Conservation (phyloP, 306 rosid genomes). For the Cucumis melo region DNA sequence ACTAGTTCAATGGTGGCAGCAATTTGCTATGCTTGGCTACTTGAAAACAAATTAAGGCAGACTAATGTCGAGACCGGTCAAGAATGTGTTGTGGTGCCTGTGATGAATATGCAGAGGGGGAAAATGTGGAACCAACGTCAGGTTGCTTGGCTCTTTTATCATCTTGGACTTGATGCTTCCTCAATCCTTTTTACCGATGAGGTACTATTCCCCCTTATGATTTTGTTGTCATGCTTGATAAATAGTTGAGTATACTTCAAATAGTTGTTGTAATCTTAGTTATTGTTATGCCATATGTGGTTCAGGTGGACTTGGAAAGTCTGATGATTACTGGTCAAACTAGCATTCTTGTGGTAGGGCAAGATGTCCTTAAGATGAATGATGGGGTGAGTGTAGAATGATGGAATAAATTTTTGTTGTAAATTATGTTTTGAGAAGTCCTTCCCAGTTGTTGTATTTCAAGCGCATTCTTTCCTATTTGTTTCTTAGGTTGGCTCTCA, state of each 20-base stretch:
- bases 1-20: slow-evolving; percentile 80
- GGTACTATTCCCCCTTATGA: slow-evolving; percentile 17
- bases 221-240: neutral
- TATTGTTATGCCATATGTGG: neutral
- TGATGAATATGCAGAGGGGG: slow-evolving; percentile 53
- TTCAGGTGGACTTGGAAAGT: slow-evolving; percentile 64
- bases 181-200: slow-evolving; percentile 62
- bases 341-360: slow-evolving; percentile 51
- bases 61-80: slow-evolving; percentile 13
- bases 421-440: neutral
- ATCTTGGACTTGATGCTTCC: slow-evolving; percentile 53
- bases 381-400: slow-evolving; percentile 39
- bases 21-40: slow-evolving; percentile 64
- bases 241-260: no score
- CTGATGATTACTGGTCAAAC: slow-evolving; percentile 43
- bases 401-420: neutral
- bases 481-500: slow-evolving; percentile 59
- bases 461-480: neutral
- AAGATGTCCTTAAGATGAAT: slow-evolving; percentile 44
- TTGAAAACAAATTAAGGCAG: slow-evolving; percentile 36
- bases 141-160: slow-evolving; percentile 80
- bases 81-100: slow-evolving; percentile 39
- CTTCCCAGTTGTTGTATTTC: neutral
- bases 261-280: neutral
- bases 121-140: slow-evolving; percentile 64